Evolutionary conservation across 1,284 basidiomycete genomes (phyloP).

Genomic region (Rhodotorula sp.): DNA sequence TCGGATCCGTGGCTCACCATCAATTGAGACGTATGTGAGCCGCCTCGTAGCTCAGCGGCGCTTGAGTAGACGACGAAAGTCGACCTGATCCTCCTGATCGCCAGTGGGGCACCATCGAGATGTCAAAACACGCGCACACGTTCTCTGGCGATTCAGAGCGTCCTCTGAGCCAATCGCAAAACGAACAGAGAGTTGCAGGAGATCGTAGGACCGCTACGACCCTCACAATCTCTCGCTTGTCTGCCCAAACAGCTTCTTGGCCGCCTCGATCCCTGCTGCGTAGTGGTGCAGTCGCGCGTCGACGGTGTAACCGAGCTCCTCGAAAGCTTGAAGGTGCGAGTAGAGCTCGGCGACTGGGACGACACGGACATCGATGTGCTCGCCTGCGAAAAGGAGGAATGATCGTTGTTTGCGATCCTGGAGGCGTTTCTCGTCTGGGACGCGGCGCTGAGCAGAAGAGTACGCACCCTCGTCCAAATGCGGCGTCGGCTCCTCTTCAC

Average conservation of each 20-base stretch:
- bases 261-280: slow-evolving; percentile 62
- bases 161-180: no score
- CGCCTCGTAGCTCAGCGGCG: no score
- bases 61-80: not conserved
- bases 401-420: not conserved
- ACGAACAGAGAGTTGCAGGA: not conserved
- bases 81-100: not conserved
- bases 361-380: slow-evolving; percentile 67
- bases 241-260: not conserved
- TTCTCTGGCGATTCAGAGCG: no score
- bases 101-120: no score
- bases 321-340: slow-evolving; percentile 65
- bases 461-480: slow-evolving; percentile 72
- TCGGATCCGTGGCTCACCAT: no score
- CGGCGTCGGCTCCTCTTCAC: slow-evolving; percentile 58
- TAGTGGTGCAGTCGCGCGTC: slow-evolving; percentile 74
- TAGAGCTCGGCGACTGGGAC: slow-evolving; percentile 66
- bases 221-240: slow-evolving; percentile 7
- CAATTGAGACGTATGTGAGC: no score
- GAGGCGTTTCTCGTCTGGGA: not conserved
- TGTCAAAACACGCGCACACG: no score
- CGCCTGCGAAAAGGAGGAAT: not conserved
- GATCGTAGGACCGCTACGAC: not conserved
- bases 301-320: slow-evolving; percentile 66
- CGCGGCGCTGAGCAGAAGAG: not conserved